Conservation (phyloP, 495 filamentous ascomycete species). For the Talaromyces borbonicus region DNA sequence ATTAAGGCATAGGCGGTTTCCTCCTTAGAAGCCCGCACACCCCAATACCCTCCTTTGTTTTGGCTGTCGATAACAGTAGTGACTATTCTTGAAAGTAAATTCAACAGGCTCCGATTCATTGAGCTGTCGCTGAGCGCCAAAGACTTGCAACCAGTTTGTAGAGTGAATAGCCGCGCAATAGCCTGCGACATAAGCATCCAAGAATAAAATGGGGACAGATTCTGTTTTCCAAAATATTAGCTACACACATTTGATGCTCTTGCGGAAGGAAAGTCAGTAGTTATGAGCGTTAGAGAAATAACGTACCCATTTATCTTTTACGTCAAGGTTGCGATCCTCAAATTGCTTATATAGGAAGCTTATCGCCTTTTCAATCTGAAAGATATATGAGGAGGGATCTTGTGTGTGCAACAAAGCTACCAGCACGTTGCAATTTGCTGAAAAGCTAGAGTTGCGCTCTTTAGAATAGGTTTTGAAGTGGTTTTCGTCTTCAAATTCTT, state of each 20-base stretch:
- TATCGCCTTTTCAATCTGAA: conserved; percentile 14
- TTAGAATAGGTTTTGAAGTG: conserved; percentile 31
- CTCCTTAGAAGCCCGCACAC: conserved; percentile 14
- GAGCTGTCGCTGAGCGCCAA: neutral
- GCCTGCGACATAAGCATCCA: conserved; percentile 2
- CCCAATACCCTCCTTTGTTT: conserved; percentile 21
- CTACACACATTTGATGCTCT: conserved; percentile 17
- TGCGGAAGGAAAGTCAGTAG: conserved; percentile 9
- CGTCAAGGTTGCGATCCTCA: neutral
- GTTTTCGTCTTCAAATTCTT: conserved; percentile 21
- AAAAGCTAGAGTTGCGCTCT: conserved; percentile 30
- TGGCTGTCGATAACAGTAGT: conserved; percentile 7
- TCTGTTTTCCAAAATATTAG: conserved; percentile 2
- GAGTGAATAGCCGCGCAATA: neutral
- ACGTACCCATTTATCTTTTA: conserved; percentile 4
- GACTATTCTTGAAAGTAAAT: neutral
- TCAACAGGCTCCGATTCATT: neutral
- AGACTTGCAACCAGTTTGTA: neutral
- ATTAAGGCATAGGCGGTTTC: conserved; percentile 17
- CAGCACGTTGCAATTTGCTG: conserved; percentile 36
- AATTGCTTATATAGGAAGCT: conserved; percentile 14
- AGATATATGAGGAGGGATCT: conserved; percentile 7
- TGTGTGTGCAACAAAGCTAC: conserved; percentile 19
- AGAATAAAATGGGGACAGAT: conserved; percentile 5
- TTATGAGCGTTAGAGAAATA: conserved; percentile 13